Evolutionary conservation across 495 filamentous ascomycete genomes (phyloP).

Genomic region (Xylaria palmicola): DNA sequence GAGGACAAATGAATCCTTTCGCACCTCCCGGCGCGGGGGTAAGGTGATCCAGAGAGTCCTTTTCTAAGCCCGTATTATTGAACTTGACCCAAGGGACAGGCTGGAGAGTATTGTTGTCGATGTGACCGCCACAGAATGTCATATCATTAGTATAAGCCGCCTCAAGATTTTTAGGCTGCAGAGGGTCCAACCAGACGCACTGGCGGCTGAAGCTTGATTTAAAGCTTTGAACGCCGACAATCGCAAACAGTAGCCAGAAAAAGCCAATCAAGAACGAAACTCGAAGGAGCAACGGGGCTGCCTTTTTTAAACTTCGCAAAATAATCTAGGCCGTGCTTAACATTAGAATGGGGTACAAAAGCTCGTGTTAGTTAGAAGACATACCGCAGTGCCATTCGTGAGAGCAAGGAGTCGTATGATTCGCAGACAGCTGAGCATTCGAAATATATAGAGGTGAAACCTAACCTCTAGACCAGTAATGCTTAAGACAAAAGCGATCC

Average conservation of each 20-base stretch:
- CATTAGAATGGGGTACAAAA: slow-evolving; percentile 6
- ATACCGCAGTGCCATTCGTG: slow-evolving; percentile 84
- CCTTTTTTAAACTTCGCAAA: slow-evolving; percentile 90
- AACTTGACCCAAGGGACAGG: slow-evolving; percentile 64
- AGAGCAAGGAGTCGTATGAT: slow-evolving; percentile 85
- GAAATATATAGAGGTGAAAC: slow-evolving; percentile 81
- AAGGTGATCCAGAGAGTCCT: slow-evolving; percentile 36
- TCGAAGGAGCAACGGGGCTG: slow-evolving; percentile 87
- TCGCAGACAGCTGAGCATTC: slow-evolving; percentile 92
- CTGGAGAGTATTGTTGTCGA: slow-evolving; percentile 57
- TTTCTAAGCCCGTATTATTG: slow-evolving; percentile 4
- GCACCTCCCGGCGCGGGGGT: slow-evolving; percentile 43
- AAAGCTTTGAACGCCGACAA: slow-evolving; percentile 95
- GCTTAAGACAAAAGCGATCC: slow-evolving; percentile 79
- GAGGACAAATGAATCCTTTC: slow-evolving; percentile 92
- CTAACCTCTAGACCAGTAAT: slow-evolving; percentile 63
- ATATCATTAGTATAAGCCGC: slow-evolving; percentile 54
- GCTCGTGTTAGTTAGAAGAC: slow-evolving; percentile 20
- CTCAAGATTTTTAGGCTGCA: slow-evolving; percentile 41
- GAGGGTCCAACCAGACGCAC: slow-evolving; percentile 80
- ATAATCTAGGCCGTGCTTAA: slow-evolving; percentile 63
- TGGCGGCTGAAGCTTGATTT: slow-evolving; percentile 87
- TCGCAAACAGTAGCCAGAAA: slow-evolving; percentile 98
- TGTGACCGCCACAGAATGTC: slow-evolving; percentile 84
- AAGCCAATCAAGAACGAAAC: slow-evolving; percentile 96